Evolutionary conservation across 495 filamentous ascomycete species (phyloP).

Genomic region (Xylaria cubensis): DNA sequence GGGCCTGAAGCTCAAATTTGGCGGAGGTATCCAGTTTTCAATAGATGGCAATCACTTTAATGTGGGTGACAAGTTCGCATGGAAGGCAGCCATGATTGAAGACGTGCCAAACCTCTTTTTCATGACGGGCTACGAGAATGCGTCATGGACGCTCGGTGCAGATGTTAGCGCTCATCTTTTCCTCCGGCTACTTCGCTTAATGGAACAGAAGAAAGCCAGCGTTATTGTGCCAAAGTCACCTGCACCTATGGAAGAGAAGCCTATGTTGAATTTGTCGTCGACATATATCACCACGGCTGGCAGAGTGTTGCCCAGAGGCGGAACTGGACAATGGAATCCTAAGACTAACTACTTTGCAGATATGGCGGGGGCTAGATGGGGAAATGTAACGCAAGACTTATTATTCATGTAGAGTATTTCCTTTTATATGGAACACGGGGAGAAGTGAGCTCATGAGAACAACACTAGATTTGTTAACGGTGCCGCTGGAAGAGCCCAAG

Average conservation of each 20-base stretch:
- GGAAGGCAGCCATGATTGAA: conserved; percentile 67
- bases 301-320: conserved; percentile 21
- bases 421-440: background rate
- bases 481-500: background rate
- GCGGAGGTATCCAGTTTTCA: conserved; percentile 55
- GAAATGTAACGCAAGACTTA: conserved; percentile 23
- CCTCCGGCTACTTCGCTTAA: conserved; percentile 18
- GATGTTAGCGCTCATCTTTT: conserved; percentile 56
- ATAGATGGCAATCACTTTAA: conserved; percentile 65
- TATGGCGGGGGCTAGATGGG: conserved; percentile 27
- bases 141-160: conserved; percentile 66
- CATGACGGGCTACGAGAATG: conserved; percentile 65
- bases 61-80: conserved; percentile 56
- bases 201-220: conserved; percentile 30
- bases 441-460: background rate
- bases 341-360: conserved; percentile 28
- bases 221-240: conserved; percentile 18
- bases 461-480: background rate
- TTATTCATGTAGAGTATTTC: conserved; percentile 16
- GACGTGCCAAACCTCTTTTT: conserved; percentile 64
- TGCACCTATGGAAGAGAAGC: conserved; percentile 20
- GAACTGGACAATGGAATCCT: conserved; percentile 25
- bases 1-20: conserved; percentile 66
- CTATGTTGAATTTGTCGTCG: conserved; percentile 26
- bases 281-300: conserved; percentile 20